Evolutionary conservation across 177 flowering plant species (phyloP).

Genomic region (Vitis hybrid): DNA sequence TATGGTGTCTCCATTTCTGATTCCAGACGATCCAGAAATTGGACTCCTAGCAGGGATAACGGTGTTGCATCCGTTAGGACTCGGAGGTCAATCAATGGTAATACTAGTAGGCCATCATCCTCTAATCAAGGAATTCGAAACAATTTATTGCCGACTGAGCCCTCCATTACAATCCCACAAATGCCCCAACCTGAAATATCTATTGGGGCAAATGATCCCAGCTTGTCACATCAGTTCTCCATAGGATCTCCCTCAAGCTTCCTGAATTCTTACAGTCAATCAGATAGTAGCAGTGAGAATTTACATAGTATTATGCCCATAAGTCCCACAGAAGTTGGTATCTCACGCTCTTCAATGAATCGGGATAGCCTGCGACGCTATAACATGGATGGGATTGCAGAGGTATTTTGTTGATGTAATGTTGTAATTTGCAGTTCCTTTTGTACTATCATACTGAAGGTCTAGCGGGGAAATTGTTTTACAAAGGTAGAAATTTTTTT

Average conservation of each 20-base stretch:
- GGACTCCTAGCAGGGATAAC: constrained; percentile 26
- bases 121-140: constrained; percentile 35
- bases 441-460: background rate
- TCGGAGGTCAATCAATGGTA: constrained; percentile 37
- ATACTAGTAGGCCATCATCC: constrained; percentile 35
- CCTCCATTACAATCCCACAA: constrained; percentile 15
- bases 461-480: background rate
- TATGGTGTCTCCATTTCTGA: constrained; percentile 43
- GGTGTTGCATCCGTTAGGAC: constrained; percentile 49
- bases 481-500: background rate
- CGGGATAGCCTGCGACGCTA: constrained; percentile 45
- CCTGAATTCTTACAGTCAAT: constrained; percentile 24
- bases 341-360: constrained; percentile 28
- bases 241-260: constrained; percentile 23
- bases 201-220: constrained; percentile 16
- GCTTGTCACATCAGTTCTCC: constrained; percentile 27
- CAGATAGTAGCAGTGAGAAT: constrained; percentile 39
- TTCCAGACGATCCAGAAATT: constrained; percentile 42
- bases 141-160: constrained; percentile 22
- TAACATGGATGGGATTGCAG: constrained; percentile 82
- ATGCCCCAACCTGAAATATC: constrained; percentile 28
- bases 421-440: background rate
- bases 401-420: constrained; percentile 42
- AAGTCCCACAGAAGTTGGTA: constrained; percentile 37
- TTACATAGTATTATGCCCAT: constrained; percentile 24